Percentiles rank a stretch among this genome's conserved stretches.
phyloP scores from a whole-genome alignment of 306 rosid genomes.

The Cyclanthera cordifolia region DNA sequence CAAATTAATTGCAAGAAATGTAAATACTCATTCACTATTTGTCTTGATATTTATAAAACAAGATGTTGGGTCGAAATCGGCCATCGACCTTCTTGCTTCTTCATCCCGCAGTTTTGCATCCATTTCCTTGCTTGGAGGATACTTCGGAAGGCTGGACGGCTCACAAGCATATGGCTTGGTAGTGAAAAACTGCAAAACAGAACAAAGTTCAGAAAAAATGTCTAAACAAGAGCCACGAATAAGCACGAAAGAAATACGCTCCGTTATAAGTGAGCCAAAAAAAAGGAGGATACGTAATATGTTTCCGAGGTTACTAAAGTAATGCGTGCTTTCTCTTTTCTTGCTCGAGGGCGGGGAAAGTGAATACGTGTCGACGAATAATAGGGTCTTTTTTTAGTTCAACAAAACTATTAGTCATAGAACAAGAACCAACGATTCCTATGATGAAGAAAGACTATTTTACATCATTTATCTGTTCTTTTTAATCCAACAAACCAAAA shows the following conservation, averaged over 20 bases:
- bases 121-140: conserved; percentile 99
- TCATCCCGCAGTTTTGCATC: conserved; percentile 94
- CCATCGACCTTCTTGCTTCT: conserved; percentile 86
- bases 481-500: no score
- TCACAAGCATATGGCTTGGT: conserved; percentile 94
- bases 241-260: neutral
- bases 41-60: neutral
- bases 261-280: neutral
- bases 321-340: neutral
- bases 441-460: neutral
- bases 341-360: neutral
- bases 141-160: conserved; percentile 97
- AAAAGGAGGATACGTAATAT: no score
- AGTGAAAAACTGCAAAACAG: conserved; percentile 67
- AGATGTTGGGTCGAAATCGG: neutral
- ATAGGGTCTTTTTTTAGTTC: neutral
- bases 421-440: neutral
- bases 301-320: neutral
- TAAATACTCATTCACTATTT: neutral
- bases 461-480: no score
- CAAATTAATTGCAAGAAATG: neutral
- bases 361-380: neutral
- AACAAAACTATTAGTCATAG: neutral
- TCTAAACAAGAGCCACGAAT: neutral
- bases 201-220: conserved; percentile 10